These are phyloP conservation scores for Tetrapisispora namnaoensis DNA, from an alignment of 805 yeast genomes.

Conservation along the genomic window DNA sequence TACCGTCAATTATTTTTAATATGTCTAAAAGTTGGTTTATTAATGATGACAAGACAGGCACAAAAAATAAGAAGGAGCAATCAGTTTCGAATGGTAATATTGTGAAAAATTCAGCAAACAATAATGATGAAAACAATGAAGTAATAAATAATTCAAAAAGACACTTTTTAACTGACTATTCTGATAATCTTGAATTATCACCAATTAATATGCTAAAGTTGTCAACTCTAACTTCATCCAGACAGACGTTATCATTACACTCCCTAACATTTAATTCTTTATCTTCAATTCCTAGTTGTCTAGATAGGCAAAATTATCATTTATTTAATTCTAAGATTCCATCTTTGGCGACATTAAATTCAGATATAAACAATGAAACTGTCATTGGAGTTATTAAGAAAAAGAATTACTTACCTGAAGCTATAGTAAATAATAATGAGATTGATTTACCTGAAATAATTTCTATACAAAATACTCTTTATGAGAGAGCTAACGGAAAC, in stretches of 20 bases:
- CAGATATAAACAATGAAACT: slow-evolving; percentile 6
- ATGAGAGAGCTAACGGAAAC: slow-evolving; percentile 18
- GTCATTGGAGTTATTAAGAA: not conserved
- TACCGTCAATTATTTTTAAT: slow-evolving; percentile 28
- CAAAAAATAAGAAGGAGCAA: not conserved
- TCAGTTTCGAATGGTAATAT: not conserved
- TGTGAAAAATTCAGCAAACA: not conserved
- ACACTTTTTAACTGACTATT: slow-evolving; percentile 12
- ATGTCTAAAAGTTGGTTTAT: slow-evolving; percentile 28
- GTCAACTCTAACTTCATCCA: slow-evolving; percentile 56
- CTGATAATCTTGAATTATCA: slow-evolving; percentile 37
- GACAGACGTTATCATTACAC: slow-evolving; percentile 70
- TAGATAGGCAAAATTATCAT: slow-evolving; percentile 28
- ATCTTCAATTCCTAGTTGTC: slow-evolving; percentile 28
- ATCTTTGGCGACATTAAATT: slow-evolving; percentile 17
- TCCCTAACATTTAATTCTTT: slow-evolving; percentile 40
- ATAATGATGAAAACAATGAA: not conserved
- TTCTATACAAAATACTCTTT: slow-evolving; percentile 25
- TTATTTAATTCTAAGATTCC: slow-evolving; percentile 27
- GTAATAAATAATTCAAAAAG: not conserved
- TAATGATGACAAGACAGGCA: not conserved
- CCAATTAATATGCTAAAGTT: slow-evolving; percentile 60
- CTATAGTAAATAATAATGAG: slow-evolving; percentile 15
- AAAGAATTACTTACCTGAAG: slow-evolving; percentile 18
- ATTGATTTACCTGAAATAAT: slow-evolving; percentile 24